Percentiles rank a stretch among this genome's conserved stretches.
Conservation (phyloP, 345 rosid species). For the Viola odorata region DNA sequence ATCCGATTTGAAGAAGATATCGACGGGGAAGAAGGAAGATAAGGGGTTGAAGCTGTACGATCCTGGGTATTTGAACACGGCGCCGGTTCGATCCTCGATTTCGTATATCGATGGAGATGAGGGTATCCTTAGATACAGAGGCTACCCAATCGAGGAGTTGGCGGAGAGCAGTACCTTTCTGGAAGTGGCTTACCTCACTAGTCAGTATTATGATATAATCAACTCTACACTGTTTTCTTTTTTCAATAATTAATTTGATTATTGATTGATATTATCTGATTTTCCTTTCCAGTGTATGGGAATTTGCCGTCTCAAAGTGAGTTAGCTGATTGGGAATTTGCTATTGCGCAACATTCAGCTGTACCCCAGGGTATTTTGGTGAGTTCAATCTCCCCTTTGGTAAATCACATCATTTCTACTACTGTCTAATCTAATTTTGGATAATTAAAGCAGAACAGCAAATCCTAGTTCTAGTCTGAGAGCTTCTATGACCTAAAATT, state of each 20-base stretch:
- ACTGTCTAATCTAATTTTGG: neutral
- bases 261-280: neutral
- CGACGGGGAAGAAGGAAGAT: constrained; percentile 65
- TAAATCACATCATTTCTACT: neutral
- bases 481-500: neutral
- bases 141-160: constrained; percentile 78
- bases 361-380: constrained; percentile 93
- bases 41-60: constrained; percentile 83
- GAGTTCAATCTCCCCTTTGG: constrained; percentile 5
- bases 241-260: neutral
- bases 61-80: constrained; percentile 91
- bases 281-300: constrained; percentile 68
- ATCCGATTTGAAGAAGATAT: constrained; percentile 76
- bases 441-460: neutral
- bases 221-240: neutral
- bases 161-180: constrained; percentile 66
- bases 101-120: constrained; percentile 95
- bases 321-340: constrained; percentile 94
- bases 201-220: constrained; percentile 28
- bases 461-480: too few relatives aligned
- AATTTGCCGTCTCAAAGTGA: constrained; percentile 67
- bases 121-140: constrained; percentile 79
- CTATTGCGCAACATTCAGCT: constrained; percentile 92
- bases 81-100: constrained; percentile 80
- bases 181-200: constrained; percentile 70